Base-by-base conservation (phyloP, 2,329 filamentous ascomycete genomes). In the Dissoconium aciculare region DNA sequence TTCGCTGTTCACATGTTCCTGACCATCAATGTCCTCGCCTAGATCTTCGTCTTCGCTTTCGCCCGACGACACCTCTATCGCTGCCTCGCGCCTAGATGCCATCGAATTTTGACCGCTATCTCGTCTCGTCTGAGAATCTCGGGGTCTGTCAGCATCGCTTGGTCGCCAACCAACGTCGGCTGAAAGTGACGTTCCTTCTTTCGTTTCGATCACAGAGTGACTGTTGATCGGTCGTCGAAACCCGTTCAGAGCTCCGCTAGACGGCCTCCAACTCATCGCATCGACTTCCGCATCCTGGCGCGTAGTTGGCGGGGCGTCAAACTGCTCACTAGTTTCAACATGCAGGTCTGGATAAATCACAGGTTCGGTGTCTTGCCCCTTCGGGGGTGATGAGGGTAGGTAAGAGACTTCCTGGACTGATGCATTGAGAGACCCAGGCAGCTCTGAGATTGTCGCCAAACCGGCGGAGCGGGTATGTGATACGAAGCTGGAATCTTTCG, bases 351-450 rank as follows among this genome's bases (percentile, higher is more conserved):
- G 46, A 28, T 43, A 47, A 13, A 35, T 34, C 9, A 27, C 16
- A 8, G 19, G 19, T n/a, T 23, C 8, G 8, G 19, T n/a, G 8
- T 8, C 8, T 8, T 8, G n/a, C 19, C 19, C n/a, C 19, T 40
- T 38, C 5, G 50, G 50, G 15, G 52, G 51, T 12, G 50, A 53
- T 3, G 47, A 51, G 11, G 46, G 47, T 40, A 53, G 35, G 31
- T 51, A 46, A 4, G 43, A 45, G 11, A 43, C 37, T n/a, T 37
- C 43, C 11, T 35, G 17, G 1, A 29, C 34, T 11, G 39, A 42
- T 16, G 35, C 35, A n/a, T 47, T 44, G 2, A 8, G 19, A 23
- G 8, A n/a, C n/a, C 8, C 19, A 8, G 19, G 19, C 19, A 8
- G 26, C 25, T 32, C 29, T 10, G 15, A 32, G 15, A 33, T 25